phyloP scores from a whole-genome alignment of 2,329 filamentous ascomycete genomes.

The Verticillium alfalfae region DNA sequence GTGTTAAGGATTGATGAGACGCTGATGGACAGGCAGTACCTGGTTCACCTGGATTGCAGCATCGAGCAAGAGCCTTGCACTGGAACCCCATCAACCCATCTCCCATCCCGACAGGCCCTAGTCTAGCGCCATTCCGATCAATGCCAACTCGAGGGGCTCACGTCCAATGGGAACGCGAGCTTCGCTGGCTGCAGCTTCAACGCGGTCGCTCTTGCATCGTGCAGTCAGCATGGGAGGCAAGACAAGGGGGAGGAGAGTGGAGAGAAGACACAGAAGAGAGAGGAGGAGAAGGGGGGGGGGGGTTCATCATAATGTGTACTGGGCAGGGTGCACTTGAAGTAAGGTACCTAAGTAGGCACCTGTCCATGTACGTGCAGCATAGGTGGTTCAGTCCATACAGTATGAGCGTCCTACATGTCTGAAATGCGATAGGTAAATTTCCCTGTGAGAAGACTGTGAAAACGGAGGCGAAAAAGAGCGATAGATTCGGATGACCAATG shows the following conservation, averaged over 20 bases:
- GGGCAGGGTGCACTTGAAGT: neutral
- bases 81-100: conserved; percentile 16
- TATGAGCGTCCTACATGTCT: neutral
- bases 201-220: neutral
- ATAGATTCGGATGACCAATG: neutral
- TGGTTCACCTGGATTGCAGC: neutral
- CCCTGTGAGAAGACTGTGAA: neutral
- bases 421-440: neutral
- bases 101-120: conserved; percentile 1
- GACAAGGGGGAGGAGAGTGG: neutral
- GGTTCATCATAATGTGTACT: neutral
- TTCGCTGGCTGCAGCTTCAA: neutral
- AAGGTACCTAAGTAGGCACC: neutral
- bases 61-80: neutral
- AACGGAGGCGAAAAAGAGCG: neutral
- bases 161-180: conserved; percentile 17
- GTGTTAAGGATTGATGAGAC: conserved; percentile 1
- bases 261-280: neutral
- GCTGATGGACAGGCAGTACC: neutral
- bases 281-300: neutral
- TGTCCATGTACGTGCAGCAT: neutral
- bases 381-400: neutral
- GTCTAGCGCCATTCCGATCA: conserved; percentile 21
- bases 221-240: neutral
- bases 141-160: conserved; percentile 17